Percentiles rank a stretch among this genome's conserved stretches.
phyloP scores from a whole-genome alignment of 495 filamentous ascomycete genomes.

The Bryoglossum gracile region DNA sequence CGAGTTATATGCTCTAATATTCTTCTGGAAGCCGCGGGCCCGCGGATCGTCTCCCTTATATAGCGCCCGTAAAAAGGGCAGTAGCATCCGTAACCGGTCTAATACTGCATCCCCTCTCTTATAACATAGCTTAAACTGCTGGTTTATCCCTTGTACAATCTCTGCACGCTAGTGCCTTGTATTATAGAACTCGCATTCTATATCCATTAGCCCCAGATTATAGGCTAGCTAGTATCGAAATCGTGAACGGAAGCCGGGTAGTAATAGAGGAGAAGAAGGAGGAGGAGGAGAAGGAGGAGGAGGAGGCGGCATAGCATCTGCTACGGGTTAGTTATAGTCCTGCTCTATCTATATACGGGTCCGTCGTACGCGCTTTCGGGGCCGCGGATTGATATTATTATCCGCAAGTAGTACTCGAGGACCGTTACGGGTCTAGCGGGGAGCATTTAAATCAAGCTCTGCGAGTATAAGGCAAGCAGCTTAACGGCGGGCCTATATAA shows the following conservation, averaged over 20 bases:
- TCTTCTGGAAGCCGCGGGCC: neutral
- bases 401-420: neutral
- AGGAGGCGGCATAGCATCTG: too few relatives aligned
- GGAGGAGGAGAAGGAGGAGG: too few relatives aligned
- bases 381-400: neutral
- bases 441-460: neutral
- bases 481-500: neutral
- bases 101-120: neutral
- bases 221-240: neutral
- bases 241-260: neutral
- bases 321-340: too few relatives aligned
- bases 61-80: neutral
- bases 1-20: neutral
- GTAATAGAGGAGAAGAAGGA: too few relatives aligned
- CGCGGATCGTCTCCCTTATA: neutral
- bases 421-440: neutral
- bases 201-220: neutral
- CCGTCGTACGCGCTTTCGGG: neutral
- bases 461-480: neutral
- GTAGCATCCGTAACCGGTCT: neutral
- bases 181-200: neutral
- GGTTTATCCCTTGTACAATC: neutral
- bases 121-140: neutral
- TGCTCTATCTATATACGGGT: too few relatives aligned
- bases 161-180: neutral